Conservation (phyloP, 1,139 yeast species). For the Suzukiozyma palmioleophila region DNA sequence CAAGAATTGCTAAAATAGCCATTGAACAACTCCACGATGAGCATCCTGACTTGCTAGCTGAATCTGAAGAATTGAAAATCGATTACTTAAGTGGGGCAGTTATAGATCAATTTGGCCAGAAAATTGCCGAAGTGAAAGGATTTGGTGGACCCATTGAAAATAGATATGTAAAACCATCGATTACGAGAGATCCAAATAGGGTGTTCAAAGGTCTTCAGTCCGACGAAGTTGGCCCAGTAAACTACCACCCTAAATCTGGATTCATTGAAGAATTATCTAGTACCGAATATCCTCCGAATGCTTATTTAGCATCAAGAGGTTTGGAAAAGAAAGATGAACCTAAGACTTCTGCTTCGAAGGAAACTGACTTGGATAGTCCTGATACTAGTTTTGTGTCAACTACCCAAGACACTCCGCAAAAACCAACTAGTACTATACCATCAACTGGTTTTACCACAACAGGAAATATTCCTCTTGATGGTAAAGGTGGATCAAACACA, state of each 20-base stretch:
- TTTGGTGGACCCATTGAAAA: constrained; percentile 3
- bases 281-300: too few species aligned
- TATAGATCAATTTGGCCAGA: constrained; percentile 25
- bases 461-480: too few species aligned
- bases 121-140: constrained; percentile 9
- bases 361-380: too few species aligned
- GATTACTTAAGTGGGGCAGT: constrained; percentile 29
- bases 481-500: too few species aligned
- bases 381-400: too few species aligned
- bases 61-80: constrained; percentile 25
- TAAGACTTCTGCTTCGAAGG: too few species aligned
- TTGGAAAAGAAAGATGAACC: too few species aligned
- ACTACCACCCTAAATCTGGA: constrained; percentile 1
- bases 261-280: constrained; percentile 1
- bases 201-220: not conserved
- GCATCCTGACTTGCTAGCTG: constrained; percentile 21
- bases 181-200: not conserved
- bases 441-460: too few species aligned
- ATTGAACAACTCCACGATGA: constrained; percentile 23
- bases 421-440: too few species aligned
- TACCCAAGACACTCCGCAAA: too few species aligned
- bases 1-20: constrained; percentile 26
- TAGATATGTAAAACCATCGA: not conserved
- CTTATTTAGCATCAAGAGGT: too few species aligned
- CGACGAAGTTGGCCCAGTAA: not conserved